These are phyloP conservation scores for Chenopodium formosanum DNA, from an alignment of 148 eudicot species.

Conservation along the genomic window DNA sequence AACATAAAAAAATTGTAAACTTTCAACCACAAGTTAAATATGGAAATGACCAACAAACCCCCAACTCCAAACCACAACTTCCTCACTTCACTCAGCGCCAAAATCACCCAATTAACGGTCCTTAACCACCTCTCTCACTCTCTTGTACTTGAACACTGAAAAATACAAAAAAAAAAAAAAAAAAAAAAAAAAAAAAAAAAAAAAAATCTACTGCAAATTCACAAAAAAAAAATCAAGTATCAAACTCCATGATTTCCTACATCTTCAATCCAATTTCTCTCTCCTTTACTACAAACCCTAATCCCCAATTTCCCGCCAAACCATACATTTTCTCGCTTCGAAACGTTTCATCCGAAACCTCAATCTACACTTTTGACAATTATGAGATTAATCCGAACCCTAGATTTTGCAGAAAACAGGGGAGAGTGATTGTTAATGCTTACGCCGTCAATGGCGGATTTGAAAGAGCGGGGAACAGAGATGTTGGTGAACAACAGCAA, in stretches of 20 bases:
- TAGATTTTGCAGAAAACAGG: background rate
- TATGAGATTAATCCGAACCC: slow-evolving; percentile 27
- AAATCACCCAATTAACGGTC: slow-evolving; percentile 24
- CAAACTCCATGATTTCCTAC: slow-evolving; percentile 23
- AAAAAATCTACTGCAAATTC: too few species aligned
- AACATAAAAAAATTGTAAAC: too few species aligned
- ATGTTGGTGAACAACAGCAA: background rate
- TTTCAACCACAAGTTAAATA: background rate
- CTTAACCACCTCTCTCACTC: slow-evolving; percentile 22
- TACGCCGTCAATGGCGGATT: slow-evolving; percentile 25
- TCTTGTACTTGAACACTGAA: background rate
- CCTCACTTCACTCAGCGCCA: slow-evolving; percentile 18
- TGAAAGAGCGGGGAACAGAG: slow-evolving; percentile 30
- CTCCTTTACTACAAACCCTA: slow-evolving; percentile 19
- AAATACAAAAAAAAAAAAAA: too few species aligned
- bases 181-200: too few species aligned
- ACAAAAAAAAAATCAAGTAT: background rate
- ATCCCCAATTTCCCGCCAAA: slow-evolving; percentile 10
- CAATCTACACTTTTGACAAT: background rate
- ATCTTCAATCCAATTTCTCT: slow-evolving; percentile 25
- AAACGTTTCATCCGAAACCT: background rate
- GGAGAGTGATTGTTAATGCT: slow-evolving; percentile 1
- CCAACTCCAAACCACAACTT: slow-evolving; percentile 23
- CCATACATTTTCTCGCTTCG: slow-evolving; percentile 15
- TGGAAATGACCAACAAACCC: slow-evolving; percentile 22